Percentiles rank a stretch among this genome's conserved stretches.
These are phyloP conservation scores for Colletotrichum simmondsii DNA, from an alignment of 2,329 filamentous ascomycete species.

Conservation along the genomic window DNA sequence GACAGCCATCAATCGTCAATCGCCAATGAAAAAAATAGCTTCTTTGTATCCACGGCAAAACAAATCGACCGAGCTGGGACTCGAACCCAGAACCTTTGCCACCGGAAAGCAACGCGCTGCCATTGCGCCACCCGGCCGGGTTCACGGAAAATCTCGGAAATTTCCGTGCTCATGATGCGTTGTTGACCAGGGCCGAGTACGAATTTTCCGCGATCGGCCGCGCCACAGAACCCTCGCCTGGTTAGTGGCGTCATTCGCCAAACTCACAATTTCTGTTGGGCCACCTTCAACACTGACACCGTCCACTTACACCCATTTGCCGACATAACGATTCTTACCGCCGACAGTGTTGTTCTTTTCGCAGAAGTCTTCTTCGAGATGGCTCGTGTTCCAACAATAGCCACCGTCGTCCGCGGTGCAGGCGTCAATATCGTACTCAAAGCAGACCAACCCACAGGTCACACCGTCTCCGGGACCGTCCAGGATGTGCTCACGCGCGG, in stretches of 20 bases:
- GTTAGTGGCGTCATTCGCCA: too few species aligned
- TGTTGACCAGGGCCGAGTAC: too few species aligned
- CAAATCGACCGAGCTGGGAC: slow-evolving; percentile 43
- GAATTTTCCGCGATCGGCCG: too few species aligned
- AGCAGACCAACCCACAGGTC: slow-evolving; percentile 78
- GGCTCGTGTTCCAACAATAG: slow-evolving; percentile 55
- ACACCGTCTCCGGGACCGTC: slow-evolving; percentile 74
- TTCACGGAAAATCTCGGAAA: too few species aligned
- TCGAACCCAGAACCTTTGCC: slow-evolving; percentile 49
- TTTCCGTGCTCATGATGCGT: fast-evolving
- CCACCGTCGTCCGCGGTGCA: slow-evolving; percentile 69
- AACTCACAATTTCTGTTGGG: not conserved
- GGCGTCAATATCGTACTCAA: slow-evolving; percentile 80
- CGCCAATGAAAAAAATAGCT: too few species aligned
- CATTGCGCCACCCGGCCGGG: slow-evolving; percentile 38
- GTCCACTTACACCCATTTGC: not conserved
- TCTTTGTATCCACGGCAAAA: fast-evolving
- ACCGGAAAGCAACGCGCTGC: slow-evolving; percentile 46
- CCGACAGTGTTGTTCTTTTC: not conserved
- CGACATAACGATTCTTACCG: too few species aligned
- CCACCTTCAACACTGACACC: too few species aligned
- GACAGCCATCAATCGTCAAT: too few species aligned
- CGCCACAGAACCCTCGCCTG: too few species aligned
- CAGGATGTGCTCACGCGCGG: slow-evolving; percentile 76
- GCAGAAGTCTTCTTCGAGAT: slow-evolving; percentile 1